A percentile compares a stretch with the other conserved stretches of the same genome.
Conservation (phyloP, 352 stramenopile species). For the Phytophthora kernoviae region DNA sequence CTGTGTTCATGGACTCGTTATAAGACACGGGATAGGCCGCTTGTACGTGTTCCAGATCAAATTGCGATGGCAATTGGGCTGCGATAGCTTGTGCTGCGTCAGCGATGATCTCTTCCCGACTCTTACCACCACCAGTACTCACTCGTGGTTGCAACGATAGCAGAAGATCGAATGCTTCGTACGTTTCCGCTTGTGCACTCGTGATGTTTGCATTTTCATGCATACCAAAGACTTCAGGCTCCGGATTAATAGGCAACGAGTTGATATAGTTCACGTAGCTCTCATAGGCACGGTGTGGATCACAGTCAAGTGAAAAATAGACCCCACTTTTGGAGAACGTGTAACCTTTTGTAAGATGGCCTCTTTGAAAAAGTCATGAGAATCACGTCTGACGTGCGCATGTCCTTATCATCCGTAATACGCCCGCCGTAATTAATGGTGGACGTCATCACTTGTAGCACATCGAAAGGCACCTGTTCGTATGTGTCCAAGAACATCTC, state of each 20-base stretch:
- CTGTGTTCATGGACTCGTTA: constrained; percentile 92
- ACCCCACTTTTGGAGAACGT: constrained; percentile 73
- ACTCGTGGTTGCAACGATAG: constrained; percentile 88
- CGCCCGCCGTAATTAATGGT: constrained; percentile 96
- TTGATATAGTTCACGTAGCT: constrained; percentile 95
- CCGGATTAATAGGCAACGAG: constrained; percentile 87
- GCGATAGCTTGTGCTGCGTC: constrained; percentile 87
- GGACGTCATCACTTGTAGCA: constrained; percentile 93
- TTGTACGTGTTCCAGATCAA: constrained; percentile 87
- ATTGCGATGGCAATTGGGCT: constrained; percentile 67
- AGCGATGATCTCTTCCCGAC: constrained; percentile 89
- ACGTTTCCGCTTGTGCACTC: constrained; percentile 90
- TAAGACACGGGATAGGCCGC: constrained; percentile 89
- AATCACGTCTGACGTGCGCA: constrained; percentile 91
- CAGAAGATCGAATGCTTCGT: constrained; percentile 89
- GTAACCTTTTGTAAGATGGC: constrained; percentile 79
- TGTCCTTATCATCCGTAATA: constrained; percentile 95
- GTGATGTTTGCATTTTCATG: constrained; percentile 96
- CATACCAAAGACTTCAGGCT: constrained; percentile 95
- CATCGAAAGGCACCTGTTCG: constrained; percentile 83
- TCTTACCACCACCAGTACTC: constrained; percentile 73
- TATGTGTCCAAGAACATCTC: constrained; percentile 93
- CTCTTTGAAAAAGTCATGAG: constrained; percentile 91
- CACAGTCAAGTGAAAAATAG: constrained; percentile 73
- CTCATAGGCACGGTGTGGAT: constrained; percentile 75